phyloP scores from a whole-genome alignment of 257 asterid genomes.

The Solanum virginianum region DNA sequence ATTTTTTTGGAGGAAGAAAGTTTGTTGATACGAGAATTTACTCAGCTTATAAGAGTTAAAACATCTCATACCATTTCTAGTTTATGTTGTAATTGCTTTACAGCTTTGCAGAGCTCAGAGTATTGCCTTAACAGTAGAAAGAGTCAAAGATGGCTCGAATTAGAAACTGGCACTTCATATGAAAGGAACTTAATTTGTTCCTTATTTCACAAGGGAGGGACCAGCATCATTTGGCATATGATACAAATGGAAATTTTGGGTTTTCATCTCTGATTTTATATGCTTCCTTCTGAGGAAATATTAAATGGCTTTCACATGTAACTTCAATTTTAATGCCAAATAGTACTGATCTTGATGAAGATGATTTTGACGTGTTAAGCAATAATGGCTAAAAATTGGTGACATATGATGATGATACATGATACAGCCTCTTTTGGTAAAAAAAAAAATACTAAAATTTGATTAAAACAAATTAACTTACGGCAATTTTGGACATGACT shows the following conservation, averaged over 20 bases:
- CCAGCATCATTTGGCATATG: neutral
- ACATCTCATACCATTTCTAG: neutral
- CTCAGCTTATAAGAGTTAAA: neutral
- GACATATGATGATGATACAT: neutral
- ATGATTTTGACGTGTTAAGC: neutral
- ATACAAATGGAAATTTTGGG: neutral
- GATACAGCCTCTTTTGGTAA: neutral
- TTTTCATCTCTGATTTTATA: neutral
- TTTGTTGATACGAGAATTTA: neutral
- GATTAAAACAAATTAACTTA: neutral
- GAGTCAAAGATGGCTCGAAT: neutral
- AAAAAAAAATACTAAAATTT: neutral
- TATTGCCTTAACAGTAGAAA: neutral
- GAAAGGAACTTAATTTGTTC: neutral
- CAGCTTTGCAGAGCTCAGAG: neutral
- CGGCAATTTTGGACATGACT: neutral
- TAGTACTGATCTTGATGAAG: neutral
- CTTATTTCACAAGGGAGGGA: neutral
- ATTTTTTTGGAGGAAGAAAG: neutral
- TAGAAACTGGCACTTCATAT: neutral
- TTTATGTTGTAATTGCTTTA: neutral
- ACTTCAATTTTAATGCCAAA: neutral
- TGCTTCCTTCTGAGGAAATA: neutral
- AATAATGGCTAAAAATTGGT: neutral
- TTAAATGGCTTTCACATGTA: neutral